Percentiles rank a stretch among this genome's conserved stretches.
Evolutionary conservation across 2,329 filamentous ascomycete genomes (phyloP).

Genomic region (Mariannaea sp.): DNA sequence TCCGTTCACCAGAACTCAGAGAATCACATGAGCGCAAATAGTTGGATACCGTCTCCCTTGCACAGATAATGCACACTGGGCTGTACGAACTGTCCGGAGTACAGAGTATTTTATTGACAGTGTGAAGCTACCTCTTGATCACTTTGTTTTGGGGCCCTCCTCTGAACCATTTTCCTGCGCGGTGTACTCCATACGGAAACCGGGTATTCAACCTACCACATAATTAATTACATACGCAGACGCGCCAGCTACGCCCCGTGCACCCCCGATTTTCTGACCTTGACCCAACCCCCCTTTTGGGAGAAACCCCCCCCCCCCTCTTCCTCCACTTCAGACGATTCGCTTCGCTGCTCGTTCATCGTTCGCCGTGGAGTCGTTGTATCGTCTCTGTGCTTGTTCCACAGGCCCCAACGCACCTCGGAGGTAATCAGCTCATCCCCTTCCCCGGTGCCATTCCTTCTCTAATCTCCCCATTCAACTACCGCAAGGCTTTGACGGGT

Average conservation of each 20-base stretch:
- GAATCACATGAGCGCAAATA: constrained; percentile 9
- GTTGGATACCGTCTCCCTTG: too few relatives aligned
- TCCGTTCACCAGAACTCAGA: constrained; percentile 13
- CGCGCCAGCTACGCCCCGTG: constrained; percentile 13
- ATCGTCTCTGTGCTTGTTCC: constrained; percentile 20
- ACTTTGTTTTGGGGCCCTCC: neutral
- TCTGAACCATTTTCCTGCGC: neutral
- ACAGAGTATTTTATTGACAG: neutral
- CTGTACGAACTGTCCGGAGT: too few relatives aligned
- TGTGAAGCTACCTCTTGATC: neutral
- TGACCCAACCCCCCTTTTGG: constrained; percentile 35
- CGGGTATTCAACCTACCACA: neutral
- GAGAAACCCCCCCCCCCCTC: constrained; percentile 20
- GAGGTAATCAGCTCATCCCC: constrained; percentile 12
- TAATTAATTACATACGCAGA: constrained; percentile 6
- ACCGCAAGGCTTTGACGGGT: constrained; percentile 11
- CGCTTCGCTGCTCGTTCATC: constrained; percentile 13
- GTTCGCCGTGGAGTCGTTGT: constrained; percentile 23
- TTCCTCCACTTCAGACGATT: constrained; percentile 24
- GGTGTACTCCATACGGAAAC: too few relatives aligned
- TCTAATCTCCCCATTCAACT: constrained; percentile 15
- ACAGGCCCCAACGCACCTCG: constrained; percentile 3
- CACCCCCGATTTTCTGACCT: constrained; percentile 27
- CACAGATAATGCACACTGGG: too few relatives aligned
- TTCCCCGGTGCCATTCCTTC: constrained; percentile 11